Evolutionary conservation across 768 basidiomycete species (phyloP).

Genomic region (Mycena venus): DNA sequence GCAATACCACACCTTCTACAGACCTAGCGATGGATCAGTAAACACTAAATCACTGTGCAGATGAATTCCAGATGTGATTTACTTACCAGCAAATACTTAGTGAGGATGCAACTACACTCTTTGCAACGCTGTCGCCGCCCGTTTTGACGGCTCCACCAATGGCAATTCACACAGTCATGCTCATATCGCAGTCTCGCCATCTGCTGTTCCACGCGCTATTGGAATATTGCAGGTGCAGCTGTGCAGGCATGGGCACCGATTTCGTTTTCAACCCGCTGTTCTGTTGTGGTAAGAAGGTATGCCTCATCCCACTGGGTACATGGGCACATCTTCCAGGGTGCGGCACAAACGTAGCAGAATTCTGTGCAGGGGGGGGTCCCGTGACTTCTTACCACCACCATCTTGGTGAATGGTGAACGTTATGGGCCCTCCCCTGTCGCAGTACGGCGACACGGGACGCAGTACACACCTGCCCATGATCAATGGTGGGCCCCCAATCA

Average conservation of each 20-base stretch:
- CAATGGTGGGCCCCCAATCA: too few species aligned
- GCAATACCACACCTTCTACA: conserved; percentile 51
- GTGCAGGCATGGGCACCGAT: conserved; percentile 43
- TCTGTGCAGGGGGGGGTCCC: too few species aligned
- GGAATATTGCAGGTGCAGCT: conserved; percentile 46
- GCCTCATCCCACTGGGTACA: conserved; percentile 78
- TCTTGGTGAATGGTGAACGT: too few species aligned
- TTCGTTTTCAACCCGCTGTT: conserved; percentile 59
- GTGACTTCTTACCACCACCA: too few species aligned
- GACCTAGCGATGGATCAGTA: conserved; percentile 39
- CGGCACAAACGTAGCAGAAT: conserved; percentile 78
- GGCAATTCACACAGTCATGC: conserved; percentile 64
- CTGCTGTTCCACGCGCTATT: conserved; percentile 47
- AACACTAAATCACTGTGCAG: too few species aligned
- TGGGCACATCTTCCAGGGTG: conserved; percentile 70
- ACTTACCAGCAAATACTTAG: conserved; percentile 64
- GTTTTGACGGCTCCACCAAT: conserved; percentile 57
- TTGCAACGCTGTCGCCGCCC: conserved; percentile 64
- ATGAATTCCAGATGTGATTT: background rate
- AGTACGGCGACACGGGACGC: too few species aligned
- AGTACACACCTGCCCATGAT: too few species aligned
- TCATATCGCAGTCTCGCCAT: conserved; percentile 57
- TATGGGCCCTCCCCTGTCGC: too few species aligned
- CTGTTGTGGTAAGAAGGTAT: conserved; percentile 54
- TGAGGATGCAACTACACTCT: conserved; percentile 56